Evolutionary conservation across 345 rosid genomes (phyloP).

Genomic region (Arabidopsis thaliana): DNA sequence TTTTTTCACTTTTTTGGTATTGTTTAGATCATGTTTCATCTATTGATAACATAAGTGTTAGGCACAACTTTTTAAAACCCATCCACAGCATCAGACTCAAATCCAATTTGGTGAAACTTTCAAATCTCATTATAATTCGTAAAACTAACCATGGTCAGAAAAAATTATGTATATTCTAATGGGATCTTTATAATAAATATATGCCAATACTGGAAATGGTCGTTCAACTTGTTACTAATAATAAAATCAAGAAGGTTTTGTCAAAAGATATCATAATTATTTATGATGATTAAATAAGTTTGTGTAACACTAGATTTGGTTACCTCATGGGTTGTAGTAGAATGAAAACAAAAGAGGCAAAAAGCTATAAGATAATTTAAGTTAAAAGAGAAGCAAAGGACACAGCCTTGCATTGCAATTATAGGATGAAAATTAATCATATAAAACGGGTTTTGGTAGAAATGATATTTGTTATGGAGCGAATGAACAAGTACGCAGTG

Average conservation of each 20-base stretch:
- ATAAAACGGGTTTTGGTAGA: conserved; percentile 39
- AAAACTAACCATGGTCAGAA: not conserved
- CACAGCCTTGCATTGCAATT: conserved; percentile 51
- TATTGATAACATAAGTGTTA: not conserved
- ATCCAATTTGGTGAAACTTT: not conserved
- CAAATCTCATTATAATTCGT: not conserved
- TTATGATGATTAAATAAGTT: not conserved
- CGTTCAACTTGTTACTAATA: conserved; percentile 7
- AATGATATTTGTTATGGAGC: conserved; percentile 35
- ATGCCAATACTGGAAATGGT: conserved; percentile 19
- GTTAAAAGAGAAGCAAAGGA: conserved; percentile 15
- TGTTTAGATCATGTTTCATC: not conserved
- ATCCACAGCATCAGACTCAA: not conserved
- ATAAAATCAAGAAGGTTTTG: conserved; percentile 9
- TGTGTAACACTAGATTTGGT: conserved; percentile 46
- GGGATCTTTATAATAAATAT: not conserved
- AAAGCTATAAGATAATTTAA: conserved; percentile 33
- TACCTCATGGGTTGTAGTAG: conserved; percentile 34
- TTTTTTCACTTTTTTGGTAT: not conserved
- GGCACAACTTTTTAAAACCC: not conserved
- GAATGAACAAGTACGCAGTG: conserved; percentile 37
- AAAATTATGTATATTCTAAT: not conserved
- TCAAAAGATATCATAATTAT: not conserved
- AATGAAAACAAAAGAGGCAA: conserved; percentile 45
- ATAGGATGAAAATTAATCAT: conserved; percentile 31